A percentile compares a stretch with the other conserved stretches of the same genome.
Conservation (phyloP, 768 basidiomycete genomes). For the Mycena venus region DNA sequence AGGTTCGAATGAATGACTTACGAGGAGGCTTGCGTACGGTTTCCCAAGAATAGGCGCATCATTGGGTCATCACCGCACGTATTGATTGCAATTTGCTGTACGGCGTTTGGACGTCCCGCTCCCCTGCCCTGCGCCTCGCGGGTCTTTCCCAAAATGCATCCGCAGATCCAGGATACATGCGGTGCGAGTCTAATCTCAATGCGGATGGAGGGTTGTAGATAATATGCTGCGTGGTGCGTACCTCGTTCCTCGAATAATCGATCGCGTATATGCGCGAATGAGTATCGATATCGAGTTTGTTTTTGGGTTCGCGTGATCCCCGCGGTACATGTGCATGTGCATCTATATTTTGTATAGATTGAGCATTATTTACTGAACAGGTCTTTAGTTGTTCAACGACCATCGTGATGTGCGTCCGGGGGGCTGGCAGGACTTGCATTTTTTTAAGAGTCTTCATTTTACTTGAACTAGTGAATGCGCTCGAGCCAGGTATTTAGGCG, state of each 20-base stretch:
- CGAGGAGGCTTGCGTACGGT: not conserved
- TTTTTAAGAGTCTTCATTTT: not conserved
- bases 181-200: not conserved
- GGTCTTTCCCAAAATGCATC: not conserved
- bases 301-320: not conserved
- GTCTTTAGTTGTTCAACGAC: not conserved
- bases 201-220: not conserved
- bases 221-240: not conserved
- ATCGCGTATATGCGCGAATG: not conserved
- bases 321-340: not conserved
- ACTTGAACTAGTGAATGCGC: not conserved
- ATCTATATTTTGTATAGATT: not conserved
- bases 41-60: not conserved
- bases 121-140: not conserved
- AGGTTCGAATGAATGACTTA: not conserved
- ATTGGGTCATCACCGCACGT: not conserved
- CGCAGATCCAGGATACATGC: not conserved
- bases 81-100: not conserved
- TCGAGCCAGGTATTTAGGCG: not conserved
- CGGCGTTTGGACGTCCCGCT: not conserved
- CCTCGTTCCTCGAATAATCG: not conserved
- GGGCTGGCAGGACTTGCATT: not conserved
- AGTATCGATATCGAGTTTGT: not conserved
- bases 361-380: not conserved
- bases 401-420: not conserved